Base-by-base conservation (phyloP, 306 rosid species). In the Glycine tomentella region DNA sequence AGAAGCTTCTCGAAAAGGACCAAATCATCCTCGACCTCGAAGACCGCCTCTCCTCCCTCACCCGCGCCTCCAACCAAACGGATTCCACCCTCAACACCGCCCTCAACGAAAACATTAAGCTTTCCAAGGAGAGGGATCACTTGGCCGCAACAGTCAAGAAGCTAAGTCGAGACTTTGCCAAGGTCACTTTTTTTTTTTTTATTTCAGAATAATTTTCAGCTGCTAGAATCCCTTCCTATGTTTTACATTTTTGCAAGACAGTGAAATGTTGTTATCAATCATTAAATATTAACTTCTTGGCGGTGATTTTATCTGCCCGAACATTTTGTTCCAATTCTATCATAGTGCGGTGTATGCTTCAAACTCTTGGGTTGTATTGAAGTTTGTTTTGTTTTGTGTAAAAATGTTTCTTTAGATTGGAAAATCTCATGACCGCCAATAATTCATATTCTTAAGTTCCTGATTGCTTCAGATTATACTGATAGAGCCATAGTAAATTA, bases 161-260 rank as follows among this genome's bases (percentile, higher is more conserved):
- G 84, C 87, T 94, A 20, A 86, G 93, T 81, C 93, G 97, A 62
- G 98, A 94, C 80, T 87, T 91, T 84, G 90, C 97, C 15, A 94
- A 92, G 94, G 98, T 36, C 25, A 20, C 25, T 20, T 20, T 1
- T 20, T 20, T 20, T 20, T 20, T n/a, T n/a, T 20, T 20, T 20
- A 20, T 20, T 20, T 20, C 25, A 20, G 25, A 20, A 20, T 1
- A 0, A 20, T 20, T 20, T 75, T 83, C 8, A 45, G 14, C 6
- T 34, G 72, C 31, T 72, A 7, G 6, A 11, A 2, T 58, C 9
- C 16, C 67, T 62, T 62, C 45, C 45, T 12, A 72, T 83, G 50
- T 56, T 17, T 65, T 64, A 46, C n/a, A 17, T 48, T 48, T 66
- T 50, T 42, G 9, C 14, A 33, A 76, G 68, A 56, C 33, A 9